Percentiles rank a stretch among this genome's conserved stretches.
phyloP scores from a whole-genome alignment of 1,284 basidiomycete genomes.

The Boletus mariae region DNA sequence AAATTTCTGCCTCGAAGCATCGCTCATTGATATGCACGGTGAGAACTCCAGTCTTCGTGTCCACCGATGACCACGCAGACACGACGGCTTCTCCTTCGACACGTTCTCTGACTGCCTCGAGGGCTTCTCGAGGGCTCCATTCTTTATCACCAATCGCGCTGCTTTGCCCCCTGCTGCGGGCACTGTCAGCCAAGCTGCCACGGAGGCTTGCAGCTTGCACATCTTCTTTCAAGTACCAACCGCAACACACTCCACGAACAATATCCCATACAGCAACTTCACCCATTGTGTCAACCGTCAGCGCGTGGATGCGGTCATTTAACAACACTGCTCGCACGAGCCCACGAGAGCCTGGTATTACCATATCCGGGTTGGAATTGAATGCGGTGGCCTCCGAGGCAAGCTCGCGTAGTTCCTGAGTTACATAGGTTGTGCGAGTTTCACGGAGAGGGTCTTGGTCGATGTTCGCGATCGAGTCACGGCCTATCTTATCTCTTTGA shows the following conservation, averaged over 20 bases:
- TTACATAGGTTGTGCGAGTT: conserved; percentile 55
- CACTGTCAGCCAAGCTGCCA: conserved; percentile 36
- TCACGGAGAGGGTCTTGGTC: conserved; percentile 27
- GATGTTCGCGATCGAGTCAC: conserved; percentile 17
- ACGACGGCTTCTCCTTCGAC: conserved; percentile 93
- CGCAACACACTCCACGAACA: conserved; percentile 73
- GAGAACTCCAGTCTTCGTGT: conserved; percentile 87
- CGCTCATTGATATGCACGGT: conserved; percentile 84
- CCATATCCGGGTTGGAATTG: conserved; percentile 58
- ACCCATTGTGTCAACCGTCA: conserved; percentile 86
- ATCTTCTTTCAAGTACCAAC: conserved; percentile 64
- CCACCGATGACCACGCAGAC: conserved; percentile 82
- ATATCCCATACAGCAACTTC: conserved; percentile 94
- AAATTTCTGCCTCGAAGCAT: conserved; percentile 94
- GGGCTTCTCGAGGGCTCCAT: conserved; percentile 71
- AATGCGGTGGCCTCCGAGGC: conserved; percentile 76
- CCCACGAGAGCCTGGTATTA: conserved; percentile 78
- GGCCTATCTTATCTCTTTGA: conserved; percentile 17
- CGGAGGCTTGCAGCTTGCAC: conserved; percentile 51
- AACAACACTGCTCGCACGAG: conserved; percentile 81
- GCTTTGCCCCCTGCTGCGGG: conserved; percentile 28
- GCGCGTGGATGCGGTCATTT: conserved; percentile 88
- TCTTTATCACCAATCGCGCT: conserved; percentile 38
- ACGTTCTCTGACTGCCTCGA: conserved; percentile 82
- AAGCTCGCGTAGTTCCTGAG: conserved; percentile 68